A percentile compares a stretch with the other conserved stretches of the same genome.
These are phyloP conservation scores for Gigaspora rosea DNA, from an alignment of 192 early-diverging fungal genomes.

Conservation along the genomic window DNA sequence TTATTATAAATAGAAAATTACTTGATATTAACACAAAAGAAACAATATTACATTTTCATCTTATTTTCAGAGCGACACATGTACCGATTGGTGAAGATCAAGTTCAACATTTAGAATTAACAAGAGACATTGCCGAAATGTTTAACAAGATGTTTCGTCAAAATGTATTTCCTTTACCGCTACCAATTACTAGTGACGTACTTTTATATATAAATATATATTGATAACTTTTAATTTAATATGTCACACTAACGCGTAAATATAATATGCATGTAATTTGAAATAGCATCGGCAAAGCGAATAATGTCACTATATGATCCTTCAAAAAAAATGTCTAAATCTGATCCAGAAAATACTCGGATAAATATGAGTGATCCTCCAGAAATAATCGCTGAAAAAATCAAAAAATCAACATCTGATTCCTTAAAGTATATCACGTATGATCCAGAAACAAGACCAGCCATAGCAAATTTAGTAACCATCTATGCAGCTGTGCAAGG, in stretches of 20 bases:
- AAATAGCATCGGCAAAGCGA: slow-evolving; percentile 57
- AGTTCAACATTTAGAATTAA: slow-evolving; percentile 85
- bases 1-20: background rate
- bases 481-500: slow-evolving; percentile 67
- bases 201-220: background rate
- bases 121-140: slow-evolving; percentile 71
- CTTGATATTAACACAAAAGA: background rate
- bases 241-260: background rate
- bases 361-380: slow-evolving; percentile 80
- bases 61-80: slow-evolving; percentile 60
- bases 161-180: slow-evolving; percentile 68
- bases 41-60: slow-evolving; percentile 21
- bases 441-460: slow-evolving; percentile 71
- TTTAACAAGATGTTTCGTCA: slow-evolving; percentile 76
- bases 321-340: slow-evolving; percentile 86
- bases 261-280: background rate
- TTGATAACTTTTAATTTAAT: slow-evolving; percentile 31
- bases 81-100: slow-evolving; percentile 96
- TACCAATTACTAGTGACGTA: slow-evolving; percentile 61
- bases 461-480: slow-evolving; percentile 79
- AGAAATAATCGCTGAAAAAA: slow-evolving; percentile 63
- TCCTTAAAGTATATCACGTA: slow-evolving; percentile 64
- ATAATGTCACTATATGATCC: slow-evolving; percentile 87
- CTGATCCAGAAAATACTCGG: slow-evolving; percentile 68
- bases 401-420: slow-evolving; percentile 75